Conservation (phyloP, 2,329 filamentous ascomycete species). For the Alternaria novae-zelandiae region DNA sequence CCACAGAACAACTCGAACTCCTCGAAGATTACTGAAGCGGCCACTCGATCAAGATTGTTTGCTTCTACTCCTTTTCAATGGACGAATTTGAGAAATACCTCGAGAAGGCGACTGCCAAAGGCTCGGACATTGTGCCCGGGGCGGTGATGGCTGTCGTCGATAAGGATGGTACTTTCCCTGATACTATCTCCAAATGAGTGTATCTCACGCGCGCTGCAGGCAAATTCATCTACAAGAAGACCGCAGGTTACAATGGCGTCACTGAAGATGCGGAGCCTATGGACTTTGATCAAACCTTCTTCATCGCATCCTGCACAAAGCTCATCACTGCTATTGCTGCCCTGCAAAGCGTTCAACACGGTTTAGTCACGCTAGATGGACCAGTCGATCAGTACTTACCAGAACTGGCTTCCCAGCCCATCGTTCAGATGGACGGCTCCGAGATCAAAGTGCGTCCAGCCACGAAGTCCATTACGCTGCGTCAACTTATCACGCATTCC, state of each 20-base stretch:
- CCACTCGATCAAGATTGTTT: neutral
- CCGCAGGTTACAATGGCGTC: slow-evolving; percentile 43
- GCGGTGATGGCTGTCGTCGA: slow-evolving; percentile 28
- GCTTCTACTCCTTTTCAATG: slow-evolving; percentile 16
- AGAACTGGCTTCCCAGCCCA: slow-evolving; percentile 27
- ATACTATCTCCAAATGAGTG: neutral
- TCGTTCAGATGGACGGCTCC: slow-evolving; percentile 6
- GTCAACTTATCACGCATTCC: slow-evolving; percentile 58
- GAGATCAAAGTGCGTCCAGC: slow-evolving; percentile 14
- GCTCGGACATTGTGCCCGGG: slow-evolving; percentile 23
- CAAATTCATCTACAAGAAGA: slow-evolving; percentile 48
- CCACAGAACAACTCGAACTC: neutral
- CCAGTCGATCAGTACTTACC: slow-evolving; percentile 26
- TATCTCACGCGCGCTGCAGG: slow-evolving; percentile 30
- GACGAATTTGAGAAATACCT: slow-evolving; percentile 36
- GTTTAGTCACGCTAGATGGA: slow-evolving; percentile 36
- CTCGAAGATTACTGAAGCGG: neutral
- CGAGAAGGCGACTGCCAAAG: slow-evolving; percentile 21
- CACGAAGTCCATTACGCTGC: slow-evolving; percentile 25
- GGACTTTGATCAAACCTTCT: slow-evolving; percentile 61
- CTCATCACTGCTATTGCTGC: slow-evolving; percentile 39
- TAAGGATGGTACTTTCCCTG: slow-evolving; percentile 16
- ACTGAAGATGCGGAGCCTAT: slow-evolving; percentile 54
- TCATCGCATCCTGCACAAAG: slow-evolving; percentile 46
- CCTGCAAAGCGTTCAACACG: slow-evolving; percentile 38